Evolutionary conservation across 2,329 filamentous ascomycete genomes (phyloP).

Genomic region (Xylaria sp.): DNA sequence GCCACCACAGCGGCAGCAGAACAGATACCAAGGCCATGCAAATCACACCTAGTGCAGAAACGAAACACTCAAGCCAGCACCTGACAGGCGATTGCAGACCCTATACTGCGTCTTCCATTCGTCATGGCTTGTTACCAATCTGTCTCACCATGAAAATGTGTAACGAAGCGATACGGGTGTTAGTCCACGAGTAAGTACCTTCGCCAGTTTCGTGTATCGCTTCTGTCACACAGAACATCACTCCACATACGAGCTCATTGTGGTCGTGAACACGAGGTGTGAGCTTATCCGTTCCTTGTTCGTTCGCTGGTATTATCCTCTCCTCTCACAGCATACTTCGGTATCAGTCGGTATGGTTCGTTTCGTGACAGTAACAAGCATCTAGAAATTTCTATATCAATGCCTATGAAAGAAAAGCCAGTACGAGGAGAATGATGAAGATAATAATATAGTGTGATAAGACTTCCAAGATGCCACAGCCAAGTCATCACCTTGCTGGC

Average conservation of each 20-base stretch:
- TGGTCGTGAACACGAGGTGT: slow-evolving; percentile 5
- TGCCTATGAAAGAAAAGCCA: not conserved
- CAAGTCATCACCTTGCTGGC: not conserved
- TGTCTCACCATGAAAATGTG: slow-evolving; percentile 26
- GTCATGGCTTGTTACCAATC: slow-evolving; percentile 12
- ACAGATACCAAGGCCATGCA: not conserved
- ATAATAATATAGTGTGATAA: no score
- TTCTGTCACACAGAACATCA: slow-evolving; percentile 4
- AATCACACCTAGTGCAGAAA: slow-evolving; percentile 15
- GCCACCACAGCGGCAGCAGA: not conserved
- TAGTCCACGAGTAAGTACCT: not conserved
- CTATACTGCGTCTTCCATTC: slow-evolving; percentile 13
- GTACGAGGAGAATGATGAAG: no score
- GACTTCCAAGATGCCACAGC: no score
- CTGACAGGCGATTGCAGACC: slow-evolving; percentile 13
- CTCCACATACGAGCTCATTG: slow-evolving; percentile 4
- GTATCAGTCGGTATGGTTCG: not conserved
- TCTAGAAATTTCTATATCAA: not conserved
- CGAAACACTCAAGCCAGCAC: slow-evolving; percentile 20
- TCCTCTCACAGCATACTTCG: not conserved
- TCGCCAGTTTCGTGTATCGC: not conserved
- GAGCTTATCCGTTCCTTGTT: not conserved
- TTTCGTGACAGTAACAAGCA: not conserved
- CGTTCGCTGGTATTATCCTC: not conserved
- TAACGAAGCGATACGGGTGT: slow-evolving; percentile 8